Percentiles rank a stretch among this genome's conserved stretches.
Conservation (phyloP, 2,329 filamentous ascomycete species). For the Teratosphaeria epicoccoides region DNA sequence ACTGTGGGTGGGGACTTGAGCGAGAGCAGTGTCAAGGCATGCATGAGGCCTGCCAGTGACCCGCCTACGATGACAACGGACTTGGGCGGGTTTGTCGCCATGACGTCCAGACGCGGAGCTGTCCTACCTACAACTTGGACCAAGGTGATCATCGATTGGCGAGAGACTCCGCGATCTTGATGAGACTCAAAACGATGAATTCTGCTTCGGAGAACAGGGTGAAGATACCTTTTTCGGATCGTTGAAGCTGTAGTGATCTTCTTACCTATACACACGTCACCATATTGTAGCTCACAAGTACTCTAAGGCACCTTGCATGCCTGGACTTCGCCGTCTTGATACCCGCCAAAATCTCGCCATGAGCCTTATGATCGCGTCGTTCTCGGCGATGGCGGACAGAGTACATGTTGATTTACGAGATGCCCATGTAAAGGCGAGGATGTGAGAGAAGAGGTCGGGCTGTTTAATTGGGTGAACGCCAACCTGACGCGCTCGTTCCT, state of each 20-base stretch:
- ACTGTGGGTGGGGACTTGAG: conserved; percentile 15
- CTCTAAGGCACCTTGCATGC: background rate
- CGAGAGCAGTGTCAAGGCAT: conserved; percentile 17
- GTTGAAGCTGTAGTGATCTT: background rate
- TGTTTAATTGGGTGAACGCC: background rate
- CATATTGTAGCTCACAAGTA: background rate
- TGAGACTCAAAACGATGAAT: background rate
- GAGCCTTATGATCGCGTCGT: too few species aligned
- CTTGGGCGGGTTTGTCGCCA: conserved; percentile 8
- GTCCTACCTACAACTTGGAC: too few species aligned
- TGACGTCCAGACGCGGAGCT: too few species aligned
- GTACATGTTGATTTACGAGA: background rate
- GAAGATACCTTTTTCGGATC: too few species aligned
- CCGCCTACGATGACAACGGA: conserved; percentile 22
- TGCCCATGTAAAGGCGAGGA: background rate
- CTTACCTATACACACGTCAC: background rate
- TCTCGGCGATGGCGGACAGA: background rate
- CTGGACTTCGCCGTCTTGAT: background rate
- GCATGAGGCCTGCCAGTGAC: conserved; percentile 22
- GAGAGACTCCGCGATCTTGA: background rate
- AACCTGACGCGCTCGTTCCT: background rate
- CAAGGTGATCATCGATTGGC: too few species aligned
- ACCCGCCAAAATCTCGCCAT: too few species aligned
- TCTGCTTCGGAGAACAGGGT: background rate
- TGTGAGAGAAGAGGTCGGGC: background rate